A percentile compares a stretch with the other conserved stretches of the same genome.
Conservation (phyloP, 2,329 filamentous ascomycete species). For the Ophiostoma triangulosporum region DNA sequence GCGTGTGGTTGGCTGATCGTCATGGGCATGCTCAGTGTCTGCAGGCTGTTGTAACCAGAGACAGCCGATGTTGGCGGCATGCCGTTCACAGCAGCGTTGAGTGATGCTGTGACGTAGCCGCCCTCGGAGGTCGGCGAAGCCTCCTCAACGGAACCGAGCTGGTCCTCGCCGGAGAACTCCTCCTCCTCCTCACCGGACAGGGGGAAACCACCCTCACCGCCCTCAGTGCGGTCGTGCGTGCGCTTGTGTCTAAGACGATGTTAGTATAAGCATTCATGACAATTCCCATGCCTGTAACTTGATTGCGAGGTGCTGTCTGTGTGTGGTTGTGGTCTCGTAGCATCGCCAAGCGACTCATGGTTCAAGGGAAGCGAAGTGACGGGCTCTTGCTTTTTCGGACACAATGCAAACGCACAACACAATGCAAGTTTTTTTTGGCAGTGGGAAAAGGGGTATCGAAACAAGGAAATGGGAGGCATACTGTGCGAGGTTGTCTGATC, state of each 20-base stretch:
- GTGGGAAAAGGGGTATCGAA: conserved; percentile 22
- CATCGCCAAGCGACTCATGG: no score
- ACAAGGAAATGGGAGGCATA: conserved; percentile 40
- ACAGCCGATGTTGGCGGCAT: conserved; percentile 16
- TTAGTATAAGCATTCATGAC: neutral
- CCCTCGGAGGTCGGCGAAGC: conserved; percentile 60
- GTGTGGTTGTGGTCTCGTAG: neutral
- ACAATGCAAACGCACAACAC: conserved; percentile 26
- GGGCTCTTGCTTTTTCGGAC: conserved; percentile 13
- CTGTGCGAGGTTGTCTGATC: conserved; percentile 98
- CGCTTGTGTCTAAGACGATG: conserved; percentile 60
- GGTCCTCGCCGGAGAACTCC: conserved; percentile 69
- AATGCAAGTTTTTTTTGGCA: conserved; percentile 17
- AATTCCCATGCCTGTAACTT: neutral
- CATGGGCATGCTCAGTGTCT: conserved; percentile 52
- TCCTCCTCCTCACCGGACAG: conserved; percentile 77
- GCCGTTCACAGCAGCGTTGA: conserved; percentile 30
- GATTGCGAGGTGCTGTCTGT: neutral
- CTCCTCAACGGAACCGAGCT: conserved; percentile 67
- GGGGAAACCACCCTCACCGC: conserved; percentile 42
- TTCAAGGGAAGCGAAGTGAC: neutral
- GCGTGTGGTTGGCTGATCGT: conserved; percentile 41
- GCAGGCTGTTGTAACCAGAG: conserved; percentile 41
- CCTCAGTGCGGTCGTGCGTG: conserved; percentile 52
- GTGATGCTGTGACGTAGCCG: conserved; percentile 42